Percentiles rank a stretch among this genome's conserved stretches.
These are phyloP conservation scores for Saccharomyces hybrid DNA, from an alignment of 1,139 yeast genomes.

Conservation along the genomic window DNA sequence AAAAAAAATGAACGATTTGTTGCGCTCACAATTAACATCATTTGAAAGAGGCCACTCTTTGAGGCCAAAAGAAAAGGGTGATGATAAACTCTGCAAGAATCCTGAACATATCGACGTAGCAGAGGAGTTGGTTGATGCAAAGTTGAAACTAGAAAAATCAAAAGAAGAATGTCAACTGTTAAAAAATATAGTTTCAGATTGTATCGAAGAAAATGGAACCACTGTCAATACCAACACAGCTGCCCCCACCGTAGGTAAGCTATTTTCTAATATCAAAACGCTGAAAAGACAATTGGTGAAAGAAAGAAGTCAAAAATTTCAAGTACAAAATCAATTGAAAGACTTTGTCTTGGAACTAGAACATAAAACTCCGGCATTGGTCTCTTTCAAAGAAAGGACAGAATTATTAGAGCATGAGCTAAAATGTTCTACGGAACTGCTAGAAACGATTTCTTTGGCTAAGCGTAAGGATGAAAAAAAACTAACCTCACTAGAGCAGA, in stretches of 20 bases:
- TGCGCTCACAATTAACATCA: slow-evolving; percentile 47
- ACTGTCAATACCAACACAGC: not conserved
- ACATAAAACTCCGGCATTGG: slow-evolving; percentile 66
- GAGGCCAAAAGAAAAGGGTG: slow-evolving; percentile 34
- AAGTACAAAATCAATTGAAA: slow-evolving; percentile 63
- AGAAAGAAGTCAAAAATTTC: slow-evolving; percentile 65
- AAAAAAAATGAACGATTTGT: slow-evolving; percentile 52
- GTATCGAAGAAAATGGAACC: not conserved
- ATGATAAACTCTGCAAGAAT: not conserved
- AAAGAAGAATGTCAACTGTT: slow-evolving; percentile 42
- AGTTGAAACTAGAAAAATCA: slow-evolving; percentile 41
- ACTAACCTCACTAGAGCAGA: slow-evolving; percentile 18
- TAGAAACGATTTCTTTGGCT: slow-evolving; percentile 36
- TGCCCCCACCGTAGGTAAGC: not conserved
- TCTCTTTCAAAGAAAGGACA: slow-evolving; percentile 55
- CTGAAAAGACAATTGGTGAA: slow-evolving; percentile 59
- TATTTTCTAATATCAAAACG: slow-evolving; percentile 43
- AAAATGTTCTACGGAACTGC: slow-evolving; percentile 42
- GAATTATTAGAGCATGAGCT: slow-evolving; percentile 43
- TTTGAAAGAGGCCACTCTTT: slow-evolving; percentile 40
- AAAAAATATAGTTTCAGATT: slow-evolving; percentile 33
- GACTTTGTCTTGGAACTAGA: slow-evolving; percentile 69
- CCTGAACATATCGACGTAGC: slow-evolving; percentile 19
- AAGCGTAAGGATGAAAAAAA: slow-evolving; percentile 37
- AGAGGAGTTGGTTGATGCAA: slow-evolving; percentile 34